Base-by-base conservation (phyloP, 2,329 filamentous ascomycete genomes). In the Nemania serpens region DNA sequence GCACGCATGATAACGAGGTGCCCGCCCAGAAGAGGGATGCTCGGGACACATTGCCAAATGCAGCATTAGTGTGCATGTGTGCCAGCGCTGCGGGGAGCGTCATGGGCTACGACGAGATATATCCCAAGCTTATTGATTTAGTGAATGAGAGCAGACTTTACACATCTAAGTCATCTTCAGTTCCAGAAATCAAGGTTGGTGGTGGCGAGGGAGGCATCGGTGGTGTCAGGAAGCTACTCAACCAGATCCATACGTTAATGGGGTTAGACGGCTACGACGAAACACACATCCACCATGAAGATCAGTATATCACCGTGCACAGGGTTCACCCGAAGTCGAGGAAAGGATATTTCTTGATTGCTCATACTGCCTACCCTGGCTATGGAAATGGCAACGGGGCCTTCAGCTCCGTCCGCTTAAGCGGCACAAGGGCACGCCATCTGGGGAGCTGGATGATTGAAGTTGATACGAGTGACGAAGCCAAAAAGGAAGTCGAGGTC, bases 31-130 rank as follows among this genome's bases (percentile, higher is more conserved):
- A 97, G 76, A 86, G 96, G 42, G 93, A 97, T 74, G 93, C 93
- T 53, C 87, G 93, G 61, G 96, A 99, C 73, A 98, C 95, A 0
- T 82, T 99, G 10, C 91, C 96, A 7, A 98, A 96, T 71, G 93
- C 94, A 51, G 95, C 95, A 5, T 82, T 99, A 3, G 94, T 98
- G 39, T 90, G 89, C 72, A 97, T 99, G 93, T 99, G 96, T 75
- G 88, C 93, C 22, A 97, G 92, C 69, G 92, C 94, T 1, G 93
- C 90, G 7, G 95, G 95, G 46, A 98, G 95, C 73, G 95, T 98
- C 49, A 97, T 98, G 88, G 95, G 95, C 1, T 98, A 97, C 71
- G 95, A 99, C 72, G 95, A 99, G 75, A 88, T 98, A 62, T 99
- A 98, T 69, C 95, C 95, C 1, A 88, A 90, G 68, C 82, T 97